Conservation (phyloP, 2,329 filamentous ascomycete species). For the Microdochium paspali region DNA sequence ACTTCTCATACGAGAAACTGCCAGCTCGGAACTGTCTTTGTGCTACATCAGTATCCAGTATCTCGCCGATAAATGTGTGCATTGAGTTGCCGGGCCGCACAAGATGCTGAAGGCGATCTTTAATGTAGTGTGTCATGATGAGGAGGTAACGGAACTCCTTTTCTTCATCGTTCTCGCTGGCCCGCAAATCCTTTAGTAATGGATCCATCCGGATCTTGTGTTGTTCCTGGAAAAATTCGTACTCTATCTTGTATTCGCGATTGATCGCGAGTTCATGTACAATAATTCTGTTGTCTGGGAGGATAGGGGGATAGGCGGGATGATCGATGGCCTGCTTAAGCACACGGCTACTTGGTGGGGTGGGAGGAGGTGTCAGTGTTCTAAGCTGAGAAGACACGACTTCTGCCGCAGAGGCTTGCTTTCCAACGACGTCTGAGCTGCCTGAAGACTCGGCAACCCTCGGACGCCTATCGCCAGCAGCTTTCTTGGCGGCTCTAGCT, state of each 20-base stretch:
- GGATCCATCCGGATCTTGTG: conserved; percentile 38
- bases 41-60: conserved; percentile 64
- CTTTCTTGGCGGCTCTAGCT: conserved; percentile 53
- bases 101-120: conserved; percentile 62
- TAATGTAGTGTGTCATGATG: conserved; percentile 61
- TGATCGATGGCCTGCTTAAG: conserved; percentile 25
- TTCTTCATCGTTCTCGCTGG: conserved; percentile 56
- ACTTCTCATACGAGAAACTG: conserved; percentile 71
- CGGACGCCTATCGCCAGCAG: conserved; percentile 61
- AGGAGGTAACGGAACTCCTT: conserved; percentile 60
- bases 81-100: conserved; percentile 63
- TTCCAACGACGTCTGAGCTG: conserved; percentile 23
- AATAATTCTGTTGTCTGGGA: conserved; percentile 66
- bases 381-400: conserved; percentile 31
- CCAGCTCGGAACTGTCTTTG: conserved; percentile 59
- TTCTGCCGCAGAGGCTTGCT: conserved; percentile 28
- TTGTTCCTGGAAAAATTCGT: conserved; percentile 48
- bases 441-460: conserved; percentile 46
- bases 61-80: conserved; percentile 65
- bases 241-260: conserved; percentile 64
- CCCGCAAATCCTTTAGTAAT: conserved; percentile 48
- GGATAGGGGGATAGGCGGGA: conserved; percentile 37
- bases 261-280: conserved; percentile 76
- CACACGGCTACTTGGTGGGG: conserved; percentile 30
- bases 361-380: conserved; percentile 44